Evolutionary conservation across 2,329 filamentous ascomycete species (phyloP), one percentile per base, ranked within the genome.

Genomic region (Calonectria multiphialidica): DNA sequence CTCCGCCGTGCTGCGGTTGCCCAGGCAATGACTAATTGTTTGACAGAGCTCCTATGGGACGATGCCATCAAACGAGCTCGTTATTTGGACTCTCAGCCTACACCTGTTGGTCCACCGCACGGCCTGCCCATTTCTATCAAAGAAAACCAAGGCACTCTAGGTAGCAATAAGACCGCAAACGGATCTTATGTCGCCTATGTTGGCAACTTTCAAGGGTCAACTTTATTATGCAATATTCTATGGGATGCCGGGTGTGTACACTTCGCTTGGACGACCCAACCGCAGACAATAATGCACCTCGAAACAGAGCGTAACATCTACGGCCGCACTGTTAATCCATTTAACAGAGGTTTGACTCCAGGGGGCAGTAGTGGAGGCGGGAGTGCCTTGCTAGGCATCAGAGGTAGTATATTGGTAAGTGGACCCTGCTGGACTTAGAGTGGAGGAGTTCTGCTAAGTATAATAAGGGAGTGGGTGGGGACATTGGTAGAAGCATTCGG

Each of bases 201-300:
- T 3, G 81, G 78, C n/a, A 81, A 80, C 50, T 68, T 76, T 2
- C 81, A 83, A 45, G 81, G 81, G 0, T 82, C 81, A 0, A 83
- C 82, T 16, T 40, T 81, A 8, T 76, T 83, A 0, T 82, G 82
- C 25, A 75, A 81, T 33, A 76, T 72, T 4, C 68, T 82, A 9
- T 81, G 74, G 70, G 73, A 75, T 4, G 75, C 82, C 33, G 81
- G 81, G 0, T 82, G 80, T 35, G 78, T 80, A 1, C 81, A 82
- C 67, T 83, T 93, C 77, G 89, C 90, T 71, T 93, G 94, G 80
- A 94, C 93, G 0, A 94, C 93, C 70, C 87, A 93, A 6, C 92
- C 92, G 0, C 90, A 91, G 75, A 87, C 86, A 0, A 82, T 91
- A 61, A 86, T 86, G 80, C 85, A 86, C 16, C 80, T 92, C 42